Conservation (phyloP, 192 early-diverging fungal species). For the Pilaira anomala region DNA sequence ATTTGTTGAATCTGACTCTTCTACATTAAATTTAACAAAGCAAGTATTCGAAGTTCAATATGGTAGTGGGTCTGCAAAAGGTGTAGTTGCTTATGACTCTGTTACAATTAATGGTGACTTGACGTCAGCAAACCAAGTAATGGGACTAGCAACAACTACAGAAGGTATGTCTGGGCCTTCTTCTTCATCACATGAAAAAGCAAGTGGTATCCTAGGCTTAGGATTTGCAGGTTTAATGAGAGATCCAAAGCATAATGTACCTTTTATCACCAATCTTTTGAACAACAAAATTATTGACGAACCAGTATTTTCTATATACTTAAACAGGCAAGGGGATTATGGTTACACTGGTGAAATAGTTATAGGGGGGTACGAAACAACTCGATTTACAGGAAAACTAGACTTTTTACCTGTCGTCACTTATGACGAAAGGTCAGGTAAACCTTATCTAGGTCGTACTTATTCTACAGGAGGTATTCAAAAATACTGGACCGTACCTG, state of each 20-base stretch:
- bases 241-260: slow-evolving; percentile 6
- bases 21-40: slow-evolving; percentile 22
- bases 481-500: slow-evolving; percentile 28
- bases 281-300: slow-evolving; percentile 17
- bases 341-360: slow-evolving; percentile 42
- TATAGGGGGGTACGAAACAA: slow-evolving; percentile 46
- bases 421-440: neutral
- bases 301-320: slow-evolving; percentile 28
- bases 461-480: neutral
- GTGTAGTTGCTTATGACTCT: slow-evolving; percentile 28
- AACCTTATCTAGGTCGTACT: neutral
- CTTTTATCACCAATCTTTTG: slow-evolving; percentile 24
- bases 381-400: slow-evolving; percentile 41
- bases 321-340: slow-evolving; percentile 11
- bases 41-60: slow-evolving; percentile 24
- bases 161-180: slow-evolving; percentile 19
- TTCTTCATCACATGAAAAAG: slow-evolving; percentile 2
- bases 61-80: slow-evolving; percentile 31
- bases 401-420: slow-evolving; percentile 36
- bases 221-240: slow-evolving; percentile 25
- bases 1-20: slow-evolving; percentile 24
- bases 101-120: slow-evolving; percentile 22
- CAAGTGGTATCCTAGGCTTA: slow-evolving; percentile 37
- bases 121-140: slow-evolving; percentile 13
- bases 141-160: slow-evolving; percentile 29